Conservation (phyloP, 345 rosid species). For the Salix purpurea region DNA sequence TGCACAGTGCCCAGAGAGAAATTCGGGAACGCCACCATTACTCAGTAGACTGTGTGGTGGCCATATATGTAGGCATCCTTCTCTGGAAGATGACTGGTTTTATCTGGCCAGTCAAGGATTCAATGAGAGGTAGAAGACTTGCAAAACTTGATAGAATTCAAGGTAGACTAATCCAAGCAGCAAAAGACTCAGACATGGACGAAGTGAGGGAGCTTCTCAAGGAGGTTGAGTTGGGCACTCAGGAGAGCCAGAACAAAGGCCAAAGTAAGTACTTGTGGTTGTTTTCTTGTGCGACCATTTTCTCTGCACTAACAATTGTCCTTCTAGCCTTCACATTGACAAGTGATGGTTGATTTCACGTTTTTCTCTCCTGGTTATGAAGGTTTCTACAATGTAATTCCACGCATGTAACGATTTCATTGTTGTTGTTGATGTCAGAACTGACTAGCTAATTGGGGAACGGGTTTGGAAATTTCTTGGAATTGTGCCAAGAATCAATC, state of each 20-base stretch:
- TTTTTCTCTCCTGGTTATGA: neutral
- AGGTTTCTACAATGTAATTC: neutral
- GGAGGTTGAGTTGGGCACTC: conserved; percentile 51
- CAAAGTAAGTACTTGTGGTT: conserved; percentile 49
- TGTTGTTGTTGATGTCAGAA: neutral
- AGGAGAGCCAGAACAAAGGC: conserved; percentile 36
- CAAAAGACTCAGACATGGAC: conserved; percentile 90
- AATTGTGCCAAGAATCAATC: neutral
- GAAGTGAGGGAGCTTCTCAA: conserved; percentile 68
- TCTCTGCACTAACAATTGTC: conserved; percentile 54
- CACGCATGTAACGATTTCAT: neutral
- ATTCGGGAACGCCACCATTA: conserved; percentile 88
- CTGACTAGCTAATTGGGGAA: neutral
- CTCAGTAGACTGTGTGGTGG: conserved; percentile 77
- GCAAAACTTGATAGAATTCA: conserved; percentile 62
- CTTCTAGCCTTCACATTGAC: conserved; percentile 74
- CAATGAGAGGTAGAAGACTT: conserved; percentile 31
- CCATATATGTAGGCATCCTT: conserved; percentile 82
- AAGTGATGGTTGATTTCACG: conserved; percentile 53
- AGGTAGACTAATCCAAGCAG: conserved; percentile 64
- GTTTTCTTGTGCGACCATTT: conserved; percentile 54
- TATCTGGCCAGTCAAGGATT: conserved; percentile 56
- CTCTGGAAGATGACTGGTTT: conserved; percentile 92
- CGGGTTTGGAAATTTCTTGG: neutral
- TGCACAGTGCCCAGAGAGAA: conserved; percentile 87